A percentile compares a stretch with the other conserved stretches of the same genome.
Evolutionary conservation across 2,329 filamentous ascomycete species (phyloP).

Genomic region (Metarhizium sp.): DNA sequence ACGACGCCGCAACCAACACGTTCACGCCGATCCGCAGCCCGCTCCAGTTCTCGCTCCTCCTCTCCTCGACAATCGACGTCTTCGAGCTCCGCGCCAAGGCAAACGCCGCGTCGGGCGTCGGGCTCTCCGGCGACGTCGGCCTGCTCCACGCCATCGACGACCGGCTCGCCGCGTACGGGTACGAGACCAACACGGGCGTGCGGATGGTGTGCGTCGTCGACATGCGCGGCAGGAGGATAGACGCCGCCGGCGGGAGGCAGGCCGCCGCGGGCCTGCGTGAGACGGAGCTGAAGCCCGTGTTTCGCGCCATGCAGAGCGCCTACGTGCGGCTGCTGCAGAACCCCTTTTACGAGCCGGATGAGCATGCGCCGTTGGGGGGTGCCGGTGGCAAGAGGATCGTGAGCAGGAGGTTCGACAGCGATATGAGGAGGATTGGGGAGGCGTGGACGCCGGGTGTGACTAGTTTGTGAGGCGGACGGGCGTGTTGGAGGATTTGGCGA

Average conservation of each 20-base stretch:
- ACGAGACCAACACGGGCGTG: slow-evolving; percentile 90
- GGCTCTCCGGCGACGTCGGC: slow-evolving; percentile 74
- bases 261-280: slow-evolving; percentile 64
- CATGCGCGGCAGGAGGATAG: slow-evolving; percentile 62
- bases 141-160: slow-evolving; percentile 91
- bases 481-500: not conserved
- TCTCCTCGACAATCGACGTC: slow-evolving; percentile 86
- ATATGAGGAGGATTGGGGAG: slow-evolving; percentile 80
- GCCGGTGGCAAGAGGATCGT: slow-evolving; percentile 61
- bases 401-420: slow-evolving; percentile 69
- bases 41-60: slow-evolving; percentile 86
- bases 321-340: slow-evolving; percentile 87
- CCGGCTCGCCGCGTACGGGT: slow-evolving; percentile 86
- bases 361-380: slow-evolving; percentile 54
- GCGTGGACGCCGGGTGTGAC: slow-evolving; percentile 68
- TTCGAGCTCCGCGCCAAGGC: slow-evolving; percentile 77
- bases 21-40: slow-evolving; percentile 53
- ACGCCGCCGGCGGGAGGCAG: slow-evolving; percentile 16
- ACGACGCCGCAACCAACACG: slow-evolving; percentile 46
- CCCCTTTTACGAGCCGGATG: slow-evolving; percentile 87
- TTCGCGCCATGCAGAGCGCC: slow-evolving; percentile 84
- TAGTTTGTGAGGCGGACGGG: slow-evolving; percentile 36
- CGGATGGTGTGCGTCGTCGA: slow-evolving; percentile 88
- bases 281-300: slow-evolving; percentile 83
- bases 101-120: slow-evolving; percentile 41